A percentile compares a stretch with the other conserved stretches of the same genome.
phyloP scores from a whole-genome alignment of 345 rosid species.

The Eucalyptus grandis region DNA sequence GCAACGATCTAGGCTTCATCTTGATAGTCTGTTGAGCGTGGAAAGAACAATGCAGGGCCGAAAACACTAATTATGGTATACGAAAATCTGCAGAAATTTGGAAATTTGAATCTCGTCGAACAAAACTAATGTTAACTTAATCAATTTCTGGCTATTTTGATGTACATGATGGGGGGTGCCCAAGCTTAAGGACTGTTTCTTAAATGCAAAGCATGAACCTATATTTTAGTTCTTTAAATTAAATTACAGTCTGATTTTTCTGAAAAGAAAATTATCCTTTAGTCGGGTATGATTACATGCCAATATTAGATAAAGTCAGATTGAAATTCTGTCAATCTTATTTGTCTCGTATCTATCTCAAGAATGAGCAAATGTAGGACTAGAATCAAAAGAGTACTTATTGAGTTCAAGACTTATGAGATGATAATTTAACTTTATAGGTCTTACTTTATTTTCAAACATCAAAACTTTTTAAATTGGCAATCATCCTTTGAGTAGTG shows the following conservation, averaged over 20 bases:
- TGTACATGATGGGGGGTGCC: not conserved
- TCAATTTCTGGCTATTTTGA: not conserved
- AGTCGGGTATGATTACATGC: fast-evolving
- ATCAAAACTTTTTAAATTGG: not conserved
- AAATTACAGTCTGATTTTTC: too few relatives aligned
- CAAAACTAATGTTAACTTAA: not conserved
- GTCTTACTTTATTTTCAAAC: not conserved
- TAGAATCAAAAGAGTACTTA: not conserved
- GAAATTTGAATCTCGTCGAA: not conserved
- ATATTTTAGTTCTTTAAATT: not conserved
- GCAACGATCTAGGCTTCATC: not conserved
- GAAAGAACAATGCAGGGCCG: not conserved
- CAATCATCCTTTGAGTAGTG: not conserved
- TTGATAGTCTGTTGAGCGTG: too few relatives aligned
- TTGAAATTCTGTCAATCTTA: not conserved
- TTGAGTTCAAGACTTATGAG: not conserved
- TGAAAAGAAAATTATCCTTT: not conserved
- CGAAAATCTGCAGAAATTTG: not conserved
- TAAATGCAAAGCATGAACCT: not conserved
- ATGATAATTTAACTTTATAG: not conserved
- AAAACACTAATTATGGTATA: not conserved
- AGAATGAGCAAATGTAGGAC: not conserved
- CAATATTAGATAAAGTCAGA: not conserved
- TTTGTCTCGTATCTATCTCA: not conserved
- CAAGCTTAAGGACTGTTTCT: not conserved